Conservation (phyloP, 1,139 yeast species). For the Suhomyces ambrosiae region DNA sequence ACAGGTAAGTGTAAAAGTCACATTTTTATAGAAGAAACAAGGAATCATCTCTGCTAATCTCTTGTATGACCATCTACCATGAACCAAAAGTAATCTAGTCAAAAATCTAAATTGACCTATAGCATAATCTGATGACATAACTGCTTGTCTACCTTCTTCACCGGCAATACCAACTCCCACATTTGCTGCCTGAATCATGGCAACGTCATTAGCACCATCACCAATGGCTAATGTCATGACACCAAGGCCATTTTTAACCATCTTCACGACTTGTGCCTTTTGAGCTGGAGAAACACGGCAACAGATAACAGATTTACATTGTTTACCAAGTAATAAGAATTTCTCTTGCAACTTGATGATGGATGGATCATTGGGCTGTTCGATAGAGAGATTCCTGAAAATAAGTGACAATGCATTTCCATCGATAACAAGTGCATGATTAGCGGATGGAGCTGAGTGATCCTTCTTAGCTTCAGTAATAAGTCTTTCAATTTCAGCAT, state of each 20-base stretch:
- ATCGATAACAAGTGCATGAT: slow-evolving; percentile 55
- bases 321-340: slow-evolving; percentile 57
- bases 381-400: slow-evolving; percentile 26
- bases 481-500: slow-evolving; percentile 30
- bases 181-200: slow-evolving; percentile 69
- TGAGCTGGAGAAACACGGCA: slow-evolving; percentile 70
- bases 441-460: slow-evolving; percentile 52
- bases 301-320: slow-evolving; percentile 62
- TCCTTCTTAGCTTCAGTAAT: slow-evolving; percentile 47
- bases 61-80: slow-evolving; percentile 67
- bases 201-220: slow-evolving; percentile 70
- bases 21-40: slow-evolving; percentile 64
- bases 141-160: slow-evolving; percentile 70
- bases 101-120: slow-evolving; percentile 62
- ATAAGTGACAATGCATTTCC: slow-evolving; percentile 54
- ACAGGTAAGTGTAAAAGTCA: slow-evolving; percentile 59
- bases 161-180: slow-evolving; percentile 71
- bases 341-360: slow-evolving; percentile 31
- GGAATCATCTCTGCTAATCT: slow-evolving; percentile 67
- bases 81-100: slow-evolving; percentile 56
- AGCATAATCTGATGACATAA: slow-evolving; percentile 69
- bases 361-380: slow-evolving; percentile 14
- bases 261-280: slow-evolving; percentile 57
- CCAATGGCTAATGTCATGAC: slow-evolving; percentile 71
- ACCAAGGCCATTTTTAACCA: slow-evolving; percentile 51